Evolutionary conservation across 1,284 basidiomycete species (phyloP), one percentile per base, ranked within the genome.

Genomic region (Termitomyces sp.): DNA sequence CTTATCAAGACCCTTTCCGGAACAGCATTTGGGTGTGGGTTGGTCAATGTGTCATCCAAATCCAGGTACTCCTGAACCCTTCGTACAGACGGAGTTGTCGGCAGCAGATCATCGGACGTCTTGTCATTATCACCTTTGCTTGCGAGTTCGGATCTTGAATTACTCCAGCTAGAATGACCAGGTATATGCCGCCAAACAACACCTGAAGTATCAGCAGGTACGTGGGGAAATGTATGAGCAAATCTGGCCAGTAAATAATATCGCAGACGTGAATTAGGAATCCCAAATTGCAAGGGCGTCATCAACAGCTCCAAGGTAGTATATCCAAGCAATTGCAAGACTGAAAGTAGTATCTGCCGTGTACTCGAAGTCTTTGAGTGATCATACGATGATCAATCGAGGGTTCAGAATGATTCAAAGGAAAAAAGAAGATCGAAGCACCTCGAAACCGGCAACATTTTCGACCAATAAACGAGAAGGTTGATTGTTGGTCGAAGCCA

Each of bases 371-470:
- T 73, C 88, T 90, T 64, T 21, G 40, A 50, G 30, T 33, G 24
- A 30, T 15, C 5, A 43, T 33, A 13, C 19, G 17, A 49, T 6
- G 15, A 47, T 36, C 34, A 7, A 15, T n/a, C 34, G 6, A 51
- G 30, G 15, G 53, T 53, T 62, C 31, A 57, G 47, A 50, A 54
- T 15, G 50, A 26, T 2, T 34, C 33, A 42, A 50, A 36, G 50
- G 47, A 51, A 46, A 41, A 54, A 43, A 43, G 54, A 43, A 43
- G 55, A 56, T 52, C 38, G 19, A 69, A 70, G 60, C 64, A 88
- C 88, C 81, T 89, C 86, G 60, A 91, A 91, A 13, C 88, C 88
- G 13, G 83, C 86, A 5, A 91, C 88, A 61, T 91, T 91, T 65
- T 91, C 88, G 7, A 91, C 72, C 8, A 91, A 73, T 21, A 91